Conservation (phyloP, 1,284 basidiomycete species). For the Papiliotrema nemorosa region DNA sequence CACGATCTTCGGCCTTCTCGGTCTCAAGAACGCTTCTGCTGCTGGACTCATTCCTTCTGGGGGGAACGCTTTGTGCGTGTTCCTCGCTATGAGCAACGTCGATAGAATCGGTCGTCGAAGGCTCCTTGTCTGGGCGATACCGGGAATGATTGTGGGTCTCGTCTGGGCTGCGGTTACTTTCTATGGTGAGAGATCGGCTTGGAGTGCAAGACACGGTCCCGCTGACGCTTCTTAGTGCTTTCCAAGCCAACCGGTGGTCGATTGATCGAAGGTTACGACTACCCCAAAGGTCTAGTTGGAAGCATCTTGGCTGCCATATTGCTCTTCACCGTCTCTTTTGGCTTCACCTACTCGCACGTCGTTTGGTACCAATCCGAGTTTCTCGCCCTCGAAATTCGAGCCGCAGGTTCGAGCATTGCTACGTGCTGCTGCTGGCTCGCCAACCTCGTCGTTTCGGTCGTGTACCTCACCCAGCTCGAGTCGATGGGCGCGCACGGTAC, state of each 20-base stretch:
- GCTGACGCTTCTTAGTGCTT: neutral
- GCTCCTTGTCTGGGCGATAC: conserved; percentile 23
- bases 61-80: conserved; percentile 34
- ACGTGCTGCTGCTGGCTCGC: conserved; percentile 20
- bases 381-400: conserved; percentile 38
- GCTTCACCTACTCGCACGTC: conserved; percentile 37
- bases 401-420: conserved; percentile 23
- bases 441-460: conserved; percentile 25
- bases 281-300: conserved; percentile 13
- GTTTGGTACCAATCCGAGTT: conserved; percentile 43
- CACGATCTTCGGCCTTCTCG: conserved; percentile 37
- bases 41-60: conserved; percentile 34
- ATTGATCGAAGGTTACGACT: conserved; percentile 14
- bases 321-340: conserved; percentile 38
- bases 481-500: conserved; percentile 16
- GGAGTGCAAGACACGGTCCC: neutral
- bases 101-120: conserved; percentile 10
- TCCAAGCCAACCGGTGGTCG: conserved; percentile 4
- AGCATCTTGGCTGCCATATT: conserved; percentile 38
- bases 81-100: conserved; percentile 30
- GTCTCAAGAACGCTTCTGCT: conserved; percentile 37
- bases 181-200: conserved; percentile 20
- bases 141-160: conserved; percentile 26
- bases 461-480: conserved; percentile 19
- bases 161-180: conserved; percentile 31